Base-by-base conservation (phyloP, 23 red algal genomes). In the Agarophyton chilense region DNA sequence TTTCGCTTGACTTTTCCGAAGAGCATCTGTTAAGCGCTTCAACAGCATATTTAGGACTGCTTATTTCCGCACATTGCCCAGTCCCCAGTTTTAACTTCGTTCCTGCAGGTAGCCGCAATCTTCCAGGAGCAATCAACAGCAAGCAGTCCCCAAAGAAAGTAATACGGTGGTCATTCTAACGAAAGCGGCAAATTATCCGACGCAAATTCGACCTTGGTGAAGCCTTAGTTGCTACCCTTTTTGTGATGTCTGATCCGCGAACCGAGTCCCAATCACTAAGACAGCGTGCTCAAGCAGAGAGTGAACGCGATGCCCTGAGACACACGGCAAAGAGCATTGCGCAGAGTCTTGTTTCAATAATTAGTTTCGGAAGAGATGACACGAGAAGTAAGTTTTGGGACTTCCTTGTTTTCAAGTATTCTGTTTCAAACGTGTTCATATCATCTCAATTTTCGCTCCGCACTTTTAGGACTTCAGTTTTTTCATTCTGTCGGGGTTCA, bases 401-500 rank as follows among this genome's bases (percentile, higher is more conserved):
- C 31, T 8, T 65, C 35, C 16, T 12, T 9, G 60, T 29, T 18
- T 35, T 18, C 6, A 18, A 17, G 17, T 38, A 4, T 16, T 29
- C 32, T 36, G 55, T 14, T 12, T 65, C n/a, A 22, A 55, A 55
- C 21, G 52, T 47, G 29, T 65, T 36, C n/a, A n/a, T n/a, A n/a
- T n/a, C n/a, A n/a, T n/a, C 60, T 65, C 60, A 65, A 8, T 14
- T 7, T 6, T 65, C 35, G 60, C 2, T 36, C 44, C 44, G 12
- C 44, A 47, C 44, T 9, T 47, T 47, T 61, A 74, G 68, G 24
- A 26, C 41, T 74, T 6, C 68, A 74, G 47, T 74, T 74, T 39
- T 74, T 74, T 74, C 68, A 74, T 31, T 74, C 68, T 49, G 68
- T 74, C n/a, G 68, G 68, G 1, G 68, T 74, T 1, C 68, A 74